Conservation (phyloP, 2,329 filamentous ascomycete species). For the Aspergillus brasiliensis region DNA sequence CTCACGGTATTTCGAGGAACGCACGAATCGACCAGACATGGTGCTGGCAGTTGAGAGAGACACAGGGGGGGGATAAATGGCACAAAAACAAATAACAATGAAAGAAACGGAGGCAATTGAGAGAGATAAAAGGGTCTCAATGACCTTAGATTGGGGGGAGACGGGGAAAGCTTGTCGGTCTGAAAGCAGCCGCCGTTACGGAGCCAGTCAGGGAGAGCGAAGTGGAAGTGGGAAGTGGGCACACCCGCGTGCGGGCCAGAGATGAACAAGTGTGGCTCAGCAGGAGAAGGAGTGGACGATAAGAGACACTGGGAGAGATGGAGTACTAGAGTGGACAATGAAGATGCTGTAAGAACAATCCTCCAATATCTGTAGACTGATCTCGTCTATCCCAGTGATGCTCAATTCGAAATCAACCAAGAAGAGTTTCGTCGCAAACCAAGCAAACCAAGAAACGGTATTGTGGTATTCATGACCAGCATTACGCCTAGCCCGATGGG, state of each 20-base stretch:
- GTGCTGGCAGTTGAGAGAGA: slow-evolving; percentile 15
- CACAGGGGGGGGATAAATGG: slow-evolving; percentile 1
- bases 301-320: not conserved
- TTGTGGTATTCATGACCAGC: slow-evolving; percentile 14
- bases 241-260: slow-evolving; percentile 13
- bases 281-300: not conserved
- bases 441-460: not conserved
- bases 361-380: not conserved
- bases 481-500: slow-evolving; percentile 16
- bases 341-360: not conserved
- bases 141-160: slow-evolving; percentile 8
- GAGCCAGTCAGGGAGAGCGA: slow-evolving; percentile 1
- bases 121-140: slow-evolving; percentile 8
- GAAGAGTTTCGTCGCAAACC: not conserved
- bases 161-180: slow-evolving; percentile 12
- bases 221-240: slow-evolving; percentile 11
- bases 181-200: slow-evolving; percentile 4
- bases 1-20: slow-evolving; percentile 73
- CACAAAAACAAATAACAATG: slow-evolving; percentile 17
- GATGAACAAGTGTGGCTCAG: not conserved
- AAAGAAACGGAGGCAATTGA: slow-evolving; percentile 21
- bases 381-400: not conserved
- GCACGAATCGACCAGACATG: slow-evolving; percentile 73
- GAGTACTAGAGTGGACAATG: not conserved
- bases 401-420: not conserved